These are phyloP conservation scores for Mycena haematopus DNA, from an alignment of 768 basidiomycete genomes.

Conservation along the genomic window DNA sequence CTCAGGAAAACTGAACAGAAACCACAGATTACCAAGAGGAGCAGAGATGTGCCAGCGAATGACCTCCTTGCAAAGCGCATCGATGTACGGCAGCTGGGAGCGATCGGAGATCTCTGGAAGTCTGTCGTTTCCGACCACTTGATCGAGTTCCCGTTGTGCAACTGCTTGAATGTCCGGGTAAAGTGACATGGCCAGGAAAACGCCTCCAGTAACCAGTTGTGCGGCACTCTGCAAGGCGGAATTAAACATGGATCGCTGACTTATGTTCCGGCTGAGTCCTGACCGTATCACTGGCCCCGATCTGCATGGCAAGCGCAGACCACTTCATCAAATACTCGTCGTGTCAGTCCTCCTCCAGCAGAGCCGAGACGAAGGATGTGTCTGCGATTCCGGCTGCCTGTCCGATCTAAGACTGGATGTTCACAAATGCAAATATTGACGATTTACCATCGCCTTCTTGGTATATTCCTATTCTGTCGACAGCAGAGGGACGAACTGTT, in stretches of 20 bases:
- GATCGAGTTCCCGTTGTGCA: conserved; percentile 44
- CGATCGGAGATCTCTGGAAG: conserved; percentile 32
- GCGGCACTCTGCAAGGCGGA: conserved; percentile 5
- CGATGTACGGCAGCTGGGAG: conserved; percentile 30
- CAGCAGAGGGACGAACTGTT: background rate
- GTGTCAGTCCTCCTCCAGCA: background rate
- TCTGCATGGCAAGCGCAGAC: conserved; percentile 16
- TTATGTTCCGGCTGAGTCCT: too few species aligned
- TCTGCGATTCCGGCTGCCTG: conserved; percentile 11
- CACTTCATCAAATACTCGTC: conserved; percentile 17
- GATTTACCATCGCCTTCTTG: background rate
- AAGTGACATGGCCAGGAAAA: conserved; percentile 33
- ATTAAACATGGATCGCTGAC: background rate
- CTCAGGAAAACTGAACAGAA: background rate
- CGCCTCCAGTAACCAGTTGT: conserved; percentile 4
- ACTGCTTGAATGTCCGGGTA: conserved; percentile 38
- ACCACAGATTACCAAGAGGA: conserved; percentile 26
- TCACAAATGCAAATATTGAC: background rate
- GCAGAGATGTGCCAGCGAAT: conserved; percentile 26
- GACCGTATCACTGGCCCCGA: conserved; percentile 22
- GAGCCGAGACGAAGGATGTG: conserved; percentile 4
- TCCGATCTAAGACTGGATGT: background rate
- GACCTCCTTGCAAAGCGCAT: conserved; percentile 32
- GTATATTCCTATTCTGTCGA: background rate
- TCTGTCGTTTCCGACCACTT: conserved; percentile 36